Base-by-base conservation (phyloP, 768 basidiomycete genomes). In the Leccinum boreale region DNA sequence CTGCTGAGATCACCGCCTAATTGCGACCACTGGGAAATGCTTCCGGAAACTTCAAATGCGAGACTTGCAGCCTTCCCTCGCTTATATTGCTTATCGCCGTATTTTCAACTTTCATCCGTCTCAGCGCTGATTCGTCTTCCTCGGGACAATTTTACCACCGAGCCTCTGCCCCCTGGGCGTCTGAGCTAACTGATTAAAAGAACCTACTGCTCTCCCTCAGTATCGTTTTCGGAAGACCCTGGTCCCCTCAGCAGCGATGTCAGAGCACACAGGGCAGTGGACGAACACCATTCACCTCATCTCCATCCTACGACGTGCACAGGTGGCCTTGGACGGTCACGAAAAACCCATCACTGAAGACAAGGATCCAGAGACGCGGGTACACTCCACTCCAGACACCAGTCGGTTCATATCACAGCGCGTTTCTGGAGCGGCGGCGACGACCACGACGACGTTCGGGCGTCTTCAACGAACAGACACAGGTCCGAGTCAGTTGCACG, bases 241-340 rank as follows among this genome's bases (percentile, higher is more conserved):
- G 17, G 9, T 36, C 36, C 36, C 8, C 15, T 36, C 36, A 36
- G 7, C 36, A n/a, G 53, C 12, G 48, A 65, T 69, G 62, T 14
- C 58, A 55, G 60, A 61, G 15, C 42, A 36, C 6, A 6, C 23
- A 24, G 52, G 48, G 11, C n/a, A 7, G 15, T 26, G 56, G 39
- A 23, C 15, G 33, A 54, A 54, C 53, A 49, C 51, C 19, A 23
- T 46, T 42, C 2, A 14, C n/a, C 59, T 68, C 15, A 58, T 36
- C 31, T 71, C 69, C 15, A 57, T 69, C 29, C 64, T 80, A 4
- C 73, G 68, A 50, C 72, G 79, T n/a, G 78, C 79, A 2, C 70
- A 70, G 12, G 73, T 68, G 53, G 58, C 80, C 48, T 57, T 72
- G 36, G 68, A 69, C n/a, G 70, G 67, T 59, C 70, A 70, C 21